Conservation (phyloP, 1,284 basidiomycete species). For the Cryptococcus hybrid region DNA sequence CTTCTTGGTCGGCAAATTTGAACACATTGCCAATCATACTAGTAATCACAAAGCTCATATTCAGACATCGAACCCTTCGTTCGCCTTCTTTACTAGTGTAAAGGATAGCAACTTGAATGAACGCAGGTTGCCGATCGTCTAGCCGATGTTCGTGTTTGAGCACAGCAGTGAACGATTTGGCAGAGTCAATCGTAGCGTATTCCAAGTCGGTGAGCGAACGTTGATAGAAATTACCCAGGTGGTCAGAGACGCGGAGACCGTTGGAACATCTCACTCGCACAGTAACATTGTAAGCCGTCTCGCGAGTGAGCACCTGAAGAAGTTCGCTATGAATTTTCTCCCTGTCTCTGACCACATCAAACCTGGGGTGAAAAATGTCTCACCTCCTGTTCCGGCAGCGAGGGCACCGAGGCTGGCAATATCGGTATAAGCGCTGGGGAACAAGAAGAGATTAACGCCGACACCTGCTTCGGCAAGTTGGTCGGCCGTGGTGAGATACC, state of each 20-base stretch:
- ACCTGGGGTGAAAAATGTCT: constrained; percentile 91
- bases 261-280: constrained; percentile 82
- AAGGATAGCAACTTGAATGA: constrained; percentile 85
- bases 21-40: constrained; percentile 89
- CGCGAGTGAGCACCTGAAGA: constrained; percentile 65
- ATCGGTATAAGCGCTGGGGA: constrained; percentile 79
- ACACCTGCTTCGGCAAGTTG: constrained; percentile 87
- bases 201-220: constrained; percentile 73
- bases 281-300: constrained; percentile 76
- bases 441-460: constrained; percentile 86
- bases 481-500: constrained; percentile 70
- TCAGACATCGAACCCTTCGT: constrained; percentile 80
- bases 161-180: constrained; percentile 70
- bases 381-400: constrained; percentile 81
- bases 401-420: constrained; percentile 80
- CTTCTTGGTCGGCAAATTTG: constrained; percentile 88
- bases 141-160: constrained; percentile 64
- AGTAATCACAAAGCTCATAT: constrained; percentile 77
- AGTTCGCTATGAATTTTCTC: constrained; percentile 70
- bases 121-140: constrained; percentile 72
- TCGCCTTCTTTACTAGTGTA: constrained; percentile 81
- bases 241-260: constrained; percentile 69
- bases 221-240: constrained; percentile 81
- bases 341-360: constrained; percentile 69
- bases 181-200: constrained; percentile 76